Percentiles rank a stretch among this genome's conserved stretches.
Conservation (phyloP, 164 flowering plant genomes). For the Magnolia officinalis region DNA sequence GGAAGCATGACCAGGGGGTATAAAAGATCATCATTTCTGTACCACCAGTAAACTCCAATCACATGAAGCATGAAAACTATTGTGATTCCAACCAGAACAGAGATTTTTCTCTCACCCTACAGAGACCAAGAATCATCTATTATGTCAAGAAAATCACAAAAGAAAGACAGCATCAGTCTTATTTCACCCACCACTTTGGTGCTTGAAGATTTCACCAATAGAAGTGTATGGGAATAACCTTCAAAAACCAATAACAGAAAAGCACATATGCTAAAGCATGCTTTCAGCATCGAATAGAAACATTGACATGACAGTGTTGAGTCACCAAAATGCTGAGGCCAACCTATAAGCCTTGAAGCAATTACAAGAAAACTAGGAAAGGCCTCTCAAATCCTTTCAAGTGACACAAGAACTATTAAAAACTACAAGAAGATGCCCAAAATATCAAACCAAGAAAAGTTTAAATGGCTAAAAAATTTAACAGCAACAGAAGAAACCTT, state of each 20-base stretch:
- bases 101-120: constrained; percentile 91
- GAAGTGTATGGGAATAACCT: not conserved
- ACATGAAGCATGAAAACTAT: constrained; percentile 64
- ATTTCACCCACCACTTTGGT: not conserved
- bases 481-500: no score
- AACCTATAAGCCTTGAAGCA: not conserved
- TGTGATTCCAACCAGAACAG: constrained; percentile 53
- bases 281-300: not conserved
- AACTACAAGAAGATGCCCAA: no score
- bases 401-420: not conserved
- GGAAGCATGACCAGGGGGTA: constrained; percentile 90
- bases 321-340: not conserved
- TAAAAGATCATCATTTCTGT: constrained; percentile 74
- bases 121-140: constrained; percentile 17
- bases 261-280: not conserved
- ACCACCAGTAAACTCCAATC: constrained; percentile 93
- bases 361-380: not conserved
- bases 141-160: no score
- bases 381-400: not conserved
- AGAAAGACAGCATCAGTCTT: not conserved
- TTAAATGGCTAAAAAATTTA: no score
- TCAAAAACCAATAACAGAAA: not conserved
- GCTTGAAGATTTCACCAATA: not conserved
- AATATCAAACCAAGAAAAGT: no score
- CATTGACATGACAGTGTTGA: not conserved